Base-by-base conservation (phyloP, 441 rosid genomes). In the Gossypium trilobum region DNA sequence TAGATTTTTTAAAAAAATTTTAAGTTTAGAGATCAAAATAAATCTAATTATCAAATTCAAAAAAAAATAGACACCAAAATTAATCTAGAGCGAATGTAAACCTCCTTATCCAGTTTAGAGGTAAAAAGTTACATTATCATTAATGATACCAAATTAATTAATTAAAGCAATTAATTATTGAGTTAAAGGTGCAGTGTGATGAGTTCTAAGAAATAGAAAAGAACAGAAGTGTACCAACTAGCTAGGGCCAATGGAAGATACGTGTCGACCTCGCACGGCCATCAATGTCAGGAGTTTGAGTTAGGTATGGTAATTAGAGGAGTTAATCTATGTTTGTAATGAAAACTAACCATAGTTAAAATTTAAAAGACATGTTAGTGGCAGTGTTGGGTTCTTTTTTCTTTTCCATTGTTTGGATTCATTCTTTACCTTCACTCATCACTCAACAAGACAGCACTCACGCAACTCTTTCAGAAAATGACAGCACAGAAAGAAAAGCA, bases 331-430 rank as follows among this genome's bases (percentile, higher is more conserved):
- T 19, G 50, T 57, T 51, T 14, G 64, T 6, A 65, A 25, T 14
- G 5, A 25, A 70, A 70, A 73, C 58, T 25, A 77, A 82, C 78
- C 60, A 76, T 71, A 72, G 78, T 82, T 80, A 74, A 71, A 22
- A 57, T 17, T 46, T 0, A 6, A 31, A 23, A 27, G 36, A 17
- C 51, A 8, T 19, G 64, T 31, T 33, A 14, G 4, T 54, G 36
- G 4, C 64, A 7, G 4, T 39, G 57, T 67, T 77, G 76, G 82
- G 51, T 16, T 55, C 36, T 9, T 74, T 74, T 78, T 48, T 52
- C 13, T 74, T 78, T 51, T 54, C 29, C 11, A 74, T 79, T 80
- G 79, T 80, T 60, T 9, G 74, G 5, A 0, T 56, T 57, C 69
- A 8, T 55, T 20, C 58, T 58, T 58, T 13, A 25, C 62, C 60